phyloP scores from a whole-genome alignment of 2,329 filamentous ascomycete species.

The Colletotrichum coccodes region DNA sequence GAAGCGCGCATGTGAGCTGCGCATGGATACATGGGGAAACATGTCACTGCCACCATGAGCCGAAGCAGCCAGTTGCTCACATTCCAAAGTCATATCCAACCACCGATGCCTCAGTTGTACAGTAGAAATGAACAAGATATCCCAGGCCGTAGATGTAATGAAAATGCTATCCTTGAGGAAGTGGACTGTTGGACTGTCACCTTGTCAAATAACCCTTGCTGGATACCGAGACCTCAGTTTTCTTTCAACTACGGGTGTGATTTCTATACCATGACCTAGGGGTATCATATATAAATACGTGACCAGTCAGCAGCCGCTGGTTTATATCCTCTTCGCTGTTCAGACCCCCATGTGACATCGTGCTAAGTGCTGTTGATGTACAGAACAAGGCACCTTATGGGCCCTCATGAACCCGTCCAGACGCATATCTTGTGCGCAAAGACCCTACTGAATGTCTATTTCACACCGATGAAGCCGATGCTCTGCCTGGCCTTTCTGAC shows the following conservation, averaged over 20 bases:
- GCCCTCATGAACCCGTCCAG: not conserved
- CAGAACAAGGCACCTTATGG: not conserved
- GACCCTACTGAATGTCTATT: slow-evolving; percentile 52
- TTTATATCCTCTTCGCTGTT: not conserved
- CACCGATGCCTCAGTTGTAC: not conserved
- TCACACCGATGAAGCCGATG: slow-evolving; percentile 72
- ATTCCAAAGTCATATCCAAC: not conserved
- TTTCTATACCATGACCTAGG: not conserved
- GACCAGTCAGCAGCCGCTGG: not conserved
- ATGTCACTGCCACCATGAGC: not conserved
- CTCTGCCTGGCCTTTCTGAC: slow-evolving; percentile 68
- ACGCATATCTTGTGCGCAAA: not conserved
- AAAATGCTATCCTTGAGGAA: too few species aligned
- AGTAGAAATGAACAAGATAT: too few species aligned
- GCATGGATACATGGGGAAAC: slow-evolving; percentile 13
- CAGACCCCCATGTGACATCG: not conserved
- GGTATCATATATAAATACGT: slow-evolving; percentile 2
- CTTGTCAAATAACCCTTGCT: not conserved
- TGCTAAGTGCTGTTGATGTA: not conserved
- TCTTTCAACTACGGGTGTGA: not conserved
- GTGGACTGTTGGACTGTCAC: not conserved
- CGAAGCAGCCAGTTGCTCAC: not conserved
- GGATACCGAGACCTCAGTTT: not conserved
- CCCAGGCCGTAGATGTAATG: too few species aligned
- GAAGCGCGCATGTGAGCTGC: slow-evolving; percentile 25